phyloP scores from a whole-genome alignment of 129 eudicot species.

The Helianthus tuberosus region DNA sequence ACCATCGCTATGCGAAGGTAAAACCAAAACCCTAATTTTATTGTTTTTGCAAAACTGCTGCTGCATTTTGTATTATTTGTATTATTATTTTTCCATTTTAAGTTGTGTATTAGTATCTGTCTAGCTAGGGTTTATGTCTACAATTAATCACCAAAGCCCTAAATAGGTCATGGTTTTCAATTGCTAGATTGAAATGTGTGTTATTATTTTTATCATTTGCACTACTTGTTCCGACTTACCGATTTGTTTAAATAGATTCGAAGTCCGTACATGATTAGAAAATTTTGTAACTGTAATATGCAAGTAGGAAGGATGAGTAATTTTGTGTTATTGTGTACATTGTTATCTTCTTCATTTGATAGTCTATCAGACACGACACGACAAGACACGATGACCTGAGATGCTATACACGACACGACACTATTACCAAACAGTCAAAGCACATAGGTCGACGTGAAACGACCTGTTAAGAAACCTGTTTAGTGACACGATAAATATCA shows the following conservation, averaged over 20 bases:
- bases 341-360: not conserved
- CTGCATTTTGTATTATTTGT: constrained; percentile 13
- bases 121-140: not conserved
- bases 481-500: too few species aligned
- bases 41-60: constrained; percentile 19
- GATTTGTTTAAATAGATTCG: too few species aligned
- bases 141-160: constrained; percentile 5
- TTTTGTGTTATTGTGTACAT: not conserved
- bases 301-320: not conserved
- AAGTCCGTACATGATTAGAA: constrained; percentile 1
- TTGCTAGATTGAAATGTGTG: not conserved
- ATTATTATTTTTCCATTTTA: not conserved
- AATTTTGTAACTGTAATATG: not conserved
- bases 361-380: too few species aligned
- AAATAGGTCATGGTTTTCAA: not conserved
- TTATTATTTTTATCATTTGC: not conserved
- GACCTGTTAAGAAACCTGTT: too few species aligned
- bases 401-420: too few species aligned
- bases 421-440: too few species aligned
- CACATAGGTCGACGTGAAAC: too few species aligned
- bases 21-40: constrained; percentile 22
- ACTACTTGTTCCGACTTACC: not conserved
- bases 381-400: too few species aligned
- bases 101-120: constrained; percentile 14
- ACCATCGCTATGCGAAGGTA: constrained; percentile 27